These are phyloP conservation scores for Pleurotus platypus DNA, from an alignment of 768 basidiomycete species.

Conservation along the genomic window DNA sequence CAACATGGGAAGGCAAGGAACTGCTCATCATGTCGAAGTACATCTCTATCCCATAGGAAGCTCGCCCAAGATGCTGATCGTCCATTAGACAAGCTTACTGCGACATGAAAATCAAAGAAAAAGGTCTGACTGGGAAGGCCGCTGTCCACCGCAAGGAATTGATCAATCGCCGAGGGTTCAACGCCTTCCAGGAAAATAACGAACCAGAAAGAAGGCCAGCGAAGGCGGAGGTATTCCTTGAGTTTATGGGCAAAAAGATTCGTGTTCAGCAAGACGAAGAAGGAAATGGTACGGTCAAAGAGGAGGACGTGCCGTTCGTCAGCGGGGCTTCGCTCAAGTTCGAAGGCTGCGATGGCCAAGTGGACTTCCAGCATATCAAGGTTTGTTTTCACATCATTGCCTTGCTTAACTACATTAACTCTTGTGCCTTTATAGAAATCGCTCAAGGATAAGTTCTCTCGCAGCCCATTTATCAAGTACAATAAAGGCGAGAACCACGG, in stretches of 20 bases:
- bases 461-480: constrained; percentile 51
- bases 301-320: constrained; percentile 53
- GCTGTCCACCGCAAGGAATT: constrained; percentile 56
- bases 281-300: constrained; percentile 60
- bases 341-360: constrained; percentile 51
- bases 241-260: constrained; percentile 71
- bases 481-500: constrained; percentile 41
- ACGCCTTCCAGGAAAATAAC: constrained; percentile 58
- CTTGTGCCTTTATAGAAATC: constrained; percentile 29
- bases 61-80: no score
- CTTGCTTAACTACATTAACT: background rate
- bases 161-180: constrained; percentile 59
- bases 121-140: constrained; percentile 76
- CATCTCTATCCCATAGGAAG: constrained; percentile 15
- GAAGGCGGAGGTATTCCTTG: constrained; percentile 61
- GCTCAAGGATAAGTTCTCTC: constrained; percentile 46
- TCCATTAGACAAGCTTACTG: constrained; percentile 73
- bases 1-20: constrained; percentile 72
- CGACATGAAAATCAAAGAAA: constrained; percentile 95
- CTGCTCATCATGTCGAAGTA: constrained; percentile 88
- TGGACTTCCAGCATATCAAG: constrained; percentile 50
- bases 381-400: constrained; percentile 19
- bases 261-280: constrained; percentile 60
- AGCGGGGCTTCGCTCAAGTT: constrained; percentile 54
- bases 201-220: constrained; percentile 13